These are phyloP conservation scores for Paraphaeosphaeria sporulosa DNA, from an alignment of 2,329 filamentous ascomycete species.

Conservation along the genomic window DNA sequence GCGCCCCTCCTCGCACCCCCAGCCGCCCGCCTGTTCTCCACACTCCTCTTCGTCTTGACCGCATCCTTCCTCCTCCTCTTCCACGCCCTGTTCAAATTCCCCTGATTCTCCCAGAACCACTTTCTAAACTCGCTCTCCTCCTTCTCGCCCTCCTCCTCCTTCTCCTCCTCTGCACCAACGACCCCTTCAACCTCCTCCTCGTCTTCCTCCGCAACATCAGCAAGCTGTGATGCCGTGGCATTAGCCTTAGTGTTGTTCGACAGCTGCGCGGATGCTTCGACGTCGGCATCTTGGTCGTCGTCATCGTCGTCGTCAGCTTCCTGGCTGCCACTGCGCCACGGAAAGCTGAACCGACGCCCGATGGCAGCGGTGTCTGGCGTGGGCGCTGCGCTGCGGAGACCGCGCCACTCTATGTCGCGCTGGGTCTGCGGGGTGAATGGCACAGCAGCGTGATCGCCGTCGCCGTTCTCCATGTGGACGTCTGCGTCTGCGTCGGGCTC, in stretches of 20 bases:
- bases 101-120: constrained; percentile 65
- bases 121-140: constrained; percentile 66
- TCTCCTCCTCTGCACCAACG: constrained; percentile 20
- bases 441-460: constrained; percentile 35
- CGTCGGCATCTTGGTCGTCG: constrained; percentile 42
- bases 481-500: constrained; percentile 42
- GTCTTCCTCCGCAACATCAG: constrained; percentile 38
- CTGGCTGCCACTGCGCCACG: constrained; percentile 47
- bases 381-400: constrained; percentile 85
- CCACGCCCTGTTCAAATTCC: constrained; percentile 58
- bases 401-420: constrained; percentile 77
- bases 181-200: constrained; percentile 34
- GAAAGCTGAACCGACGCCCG: constrained; percentile 67
- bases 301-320: constrained; percentile 57
- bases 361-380: constrained; percentile 92
- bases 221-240: constrained; percentile 23
- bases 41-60: constrained; percentile 66
- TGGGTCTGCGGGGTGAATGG: constrained; percentile 87
- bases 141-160: constrained; percentile 38
- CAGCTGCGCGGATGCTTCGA: constrained; percentile 33
- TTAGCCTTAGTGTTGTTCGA: constrained; percentile 43
- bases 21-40: constrained; percentile 61
- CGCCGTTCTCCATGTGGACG: constrained; percentile 50
- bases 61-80: constrained; percentile 66
- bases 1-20: constrained; percentile 9